Evolutionary conservation across 345 rosid genomes (phyloP).

Genomic region (Gossypium thurberi): DNA sequence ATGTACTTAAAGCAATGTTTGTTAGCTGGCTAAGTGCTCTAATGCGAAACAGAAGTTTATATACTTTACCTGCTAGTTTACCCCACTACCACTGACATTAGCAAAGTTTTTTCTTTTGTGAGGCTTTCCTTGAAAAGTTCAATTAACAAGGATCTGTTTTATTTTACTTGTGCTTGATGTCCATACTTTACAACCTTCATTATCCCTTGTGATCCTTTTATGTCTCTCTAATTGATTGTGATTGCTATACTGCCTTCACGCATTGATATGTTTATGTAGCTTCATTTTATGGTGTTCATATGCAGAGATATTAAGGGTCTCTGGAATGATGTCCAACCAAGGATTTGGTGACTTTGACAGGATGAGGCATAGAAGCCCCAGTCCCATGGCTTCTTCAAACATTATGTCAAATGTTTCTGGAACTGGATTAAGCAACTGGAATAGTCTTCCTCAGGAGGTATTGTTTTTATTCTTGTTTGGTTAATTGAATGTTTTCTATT

Average conservation of each 20-base stretch:
- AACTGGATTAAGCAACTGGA: slow-evolving; percentile 69
- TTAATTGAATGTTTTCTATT: not conserved
- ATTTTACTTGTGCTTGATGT: not conserved
- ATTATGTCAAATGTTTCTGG: slow-evolving; percentile 65
- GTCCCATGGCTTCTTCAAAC: slow-evolving; percentile 97
- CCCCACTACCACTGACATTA: not conserved
- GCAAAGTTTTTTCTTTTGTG: not conserved
- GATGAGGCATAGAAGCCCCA: slow-evolving; percentile 85
- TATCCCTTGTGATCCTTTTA: too few species aligned
- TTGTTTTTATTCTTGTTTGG: not conserved
- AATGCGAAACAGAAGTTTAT: not conserved
- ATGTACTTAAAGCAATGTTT: not conserved
- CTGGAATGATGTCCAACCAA: slow-evolving; percentile 83
- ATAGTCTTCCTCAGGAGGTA: slow-evolving; percentile 81
- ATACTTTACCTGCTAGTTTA: not conserved
- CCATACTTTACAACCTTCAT: not conserved
- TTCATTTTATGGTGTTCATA: slow-evolving; percentile 12
- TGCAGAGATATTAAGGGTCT: slow-evolving; percentile 79
- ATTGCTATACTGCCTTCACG: not conserved
- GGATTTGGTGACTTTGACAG: slow-evolving; percentile 80
- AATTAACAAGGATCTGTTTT: not conserved
- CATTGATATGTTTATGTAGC: not conserved
- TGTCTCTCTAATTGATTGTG: not conserved
- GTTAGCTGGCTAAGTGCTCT: not conserved
- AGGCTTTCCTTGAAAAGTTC: not conserved